phyloP scores from a whole-genome alignment of 2,329 filamentous ascomycete species.

The Rasamsonia emersonii region DNA sequence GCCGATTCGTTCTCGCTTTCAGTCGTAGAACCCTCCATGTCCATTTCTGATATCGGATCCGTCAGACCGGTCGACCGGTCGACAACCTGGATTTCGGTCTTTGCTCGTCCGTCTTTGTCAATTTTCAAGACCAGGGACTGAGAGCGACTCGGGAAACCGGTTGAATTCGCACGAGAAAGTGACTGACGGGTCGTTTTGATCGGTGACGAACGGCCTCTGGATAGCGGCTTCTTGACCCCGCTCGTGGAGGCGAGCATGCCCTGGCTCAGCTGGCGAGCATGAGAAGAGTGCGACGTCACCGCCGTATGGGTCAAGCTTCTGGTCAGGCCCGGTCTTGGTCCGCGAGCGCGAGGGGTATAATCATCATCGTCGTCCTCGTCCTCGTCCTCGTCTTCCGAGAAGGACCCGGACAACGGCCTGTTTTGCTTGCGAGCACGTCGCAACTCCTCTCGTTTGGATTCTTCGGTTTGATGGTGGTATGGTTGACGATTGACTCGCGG shows the following conservation, averaged over 20 bases:
- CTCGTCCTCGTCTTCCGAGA: constrained; percentile 22
- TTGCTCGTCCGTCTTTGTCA: constrained; percentile 40
- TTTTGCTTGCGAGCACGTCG: constrained; percentile 24
- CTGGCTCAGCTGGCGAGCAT: constrained; percentile 21
- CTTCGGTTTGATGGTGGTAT: constrained; percentile 42
- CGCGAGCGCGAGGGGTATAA: constrained; percentile 24
- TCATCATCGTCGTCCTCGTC: constrained; percentile 28
- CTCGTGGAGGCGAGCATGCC: constrained; percentile 24
- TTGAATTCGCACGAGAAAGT: constrained; percentile 24
- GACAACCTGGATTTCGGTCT: constrained; percentile 34
- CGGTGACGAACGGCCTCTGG: constrained; percentile 36
- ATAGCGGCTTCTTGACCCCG: constrained; percentile 33
- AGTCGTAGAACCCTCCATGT: constrained; percentile 34
- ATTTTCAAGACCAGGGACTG: constrained; percentile 39
- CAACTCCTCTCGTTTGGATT: constrained; percentile 36
- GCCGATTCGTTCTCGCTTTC: constrained; percentile 35
- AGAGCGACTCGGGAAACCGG: constrained; percentile 25
- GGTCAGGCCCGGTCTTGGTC: constrained; percentile 26
- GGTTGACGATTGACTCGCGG: constrained; percentile 25
- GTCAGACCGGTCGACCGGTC: constrained; percentile 25
- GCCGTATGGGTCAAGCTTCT: constrained; percentile 35
- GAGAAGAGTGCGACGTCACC: constrained; percentile 17
- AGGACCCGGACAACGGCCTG: constrained; percentile 17
- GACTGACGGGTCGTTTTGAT: constrained; percentile 27
- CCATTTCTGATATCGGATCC: constrained; percentile 28